Conservation (phyloP, 768 basidiomycete species). For the Russula abietina region DNA sequence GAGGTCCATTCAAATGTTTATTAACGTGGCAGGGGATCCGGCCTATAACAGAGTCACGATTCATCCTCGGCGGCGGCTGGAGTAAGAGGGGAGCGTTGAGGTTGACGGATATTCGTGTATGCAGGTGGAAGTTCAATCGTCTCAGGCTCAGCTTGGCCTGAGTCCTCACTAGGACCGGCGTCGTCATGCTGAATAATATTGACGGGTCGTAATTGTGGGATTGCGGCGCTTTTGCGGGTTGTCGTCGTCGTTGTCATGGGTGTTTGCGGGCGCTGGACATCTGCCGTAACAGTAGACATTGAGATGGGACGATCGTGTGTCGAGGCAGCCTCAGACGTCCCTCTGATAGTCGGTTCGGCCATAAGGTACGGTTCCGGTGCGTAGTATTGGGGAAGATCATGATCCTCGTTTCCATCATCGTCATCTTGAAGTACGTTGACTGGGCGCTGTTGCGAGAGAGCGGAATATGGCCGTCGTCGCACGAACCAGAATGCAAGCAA, state of each 20-base stretch:
- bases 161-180: conserved; percentile 51
- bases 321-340: conserved; percentile 35
- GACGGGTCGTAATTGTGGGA: conserved; percentile 56
- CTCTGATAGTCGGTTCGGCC: conserved; percentile 49
- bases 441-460: conserved; percentile 48
- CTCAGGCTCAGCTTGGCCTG: conserved; percentile 44
- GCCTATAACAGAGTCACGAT: neutral
- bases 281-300: conserved; percentile 3
- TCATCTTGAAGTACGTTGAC: conserved; percentile 58
- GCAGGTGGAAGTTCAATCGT: conserved; percentile 82
- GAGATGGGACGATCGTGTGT: conserved; percentile 25
- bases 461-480: conserved; percentile 40
- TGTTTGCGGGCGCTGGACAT: conserved; percentile 23
- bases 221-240: conserved; percentile 41
- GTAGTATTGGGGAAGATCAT: conserved; percentile 63
- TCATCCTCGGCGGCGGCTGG: neutral
- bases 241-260: conserved; percentile 30
- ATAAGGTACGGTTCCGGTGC: conserved; percentile 72
- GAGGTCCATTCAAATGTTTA: neutral
- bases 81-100: neutral
- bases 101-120: conserved; percentile 54
- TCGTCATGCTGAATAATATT: conserved; percentile 85
- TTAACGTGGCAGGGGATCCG: neutral
- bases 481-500: conserved; percentile 45
- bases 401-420: conserved; percentile 45